These are phyloP conservation scores for Fomitopsis schrenkii DNA, from an alignment of 1,284 basidiomycete genomes.

Conservation along the genomic window DNA sequence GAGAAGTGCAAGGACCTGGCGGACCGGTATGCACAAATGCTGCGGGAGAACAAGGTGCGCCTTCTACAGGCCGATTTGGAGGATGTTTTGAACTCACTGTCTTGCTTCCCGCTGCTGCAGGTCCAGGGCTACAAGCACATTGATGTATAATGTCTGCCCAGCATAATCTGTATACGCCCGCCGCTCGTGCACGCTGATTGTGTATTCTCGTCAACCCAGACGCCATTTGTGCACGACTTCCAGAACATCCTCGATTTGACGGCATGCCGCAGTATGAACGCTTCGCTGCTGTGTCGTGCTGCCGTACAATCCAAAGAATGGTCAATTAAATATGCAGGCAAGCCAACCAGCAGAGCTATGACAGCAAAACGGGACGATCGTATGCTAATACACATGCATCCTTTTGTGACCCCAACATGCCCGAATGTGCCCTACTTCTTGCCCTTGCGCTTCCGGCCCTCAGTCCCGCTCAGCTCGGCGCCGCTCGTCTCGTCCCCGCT, in stretches of 20 bases:
- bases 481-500: slow-evolving; percentile 70
- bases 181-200: not conserved
- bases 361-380: not conserved
- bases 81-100: not conserved
- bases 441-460: slow-evolving; percentile 55
- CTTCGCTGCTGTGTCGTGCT: too few species aligned
- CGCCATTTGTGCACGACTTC: not conserved
- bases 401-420: slow-evolving; percentile 13
- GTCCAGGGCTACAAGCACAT: slow-evolving; percentile 37
- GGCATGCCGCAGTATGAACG: too few species aligned
- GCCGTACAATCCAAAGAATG: too few species aligned
- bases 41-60: slow-evolving; percentile 84
- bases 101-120: slow-evolving; percentile 12
- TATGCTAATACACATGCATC: not conserved
- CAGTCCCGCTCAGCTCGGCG: slow-evolving; percentile 51
- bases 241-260: too few species aligned
- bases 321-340: not conserved
- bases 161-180: not conserved
- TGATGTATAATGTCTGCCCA: slow-evolving; percentile 25
- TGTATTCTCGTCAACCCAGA: not conserved
- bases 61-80: not conserved
- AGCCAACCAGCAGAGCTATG: not conserved
- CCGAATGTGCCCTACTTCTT: slow-evolving; percentile 42
- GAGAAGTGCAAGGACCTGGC: slow-evolving; percentile 88
- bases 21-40: slow-evolving; percentile 81